Evolutionary conservation across 805 yeast species (phyloP), one percentile per base, ranked within the genome.

Genomic region (Danielozyma ontarioensis): DNA sequence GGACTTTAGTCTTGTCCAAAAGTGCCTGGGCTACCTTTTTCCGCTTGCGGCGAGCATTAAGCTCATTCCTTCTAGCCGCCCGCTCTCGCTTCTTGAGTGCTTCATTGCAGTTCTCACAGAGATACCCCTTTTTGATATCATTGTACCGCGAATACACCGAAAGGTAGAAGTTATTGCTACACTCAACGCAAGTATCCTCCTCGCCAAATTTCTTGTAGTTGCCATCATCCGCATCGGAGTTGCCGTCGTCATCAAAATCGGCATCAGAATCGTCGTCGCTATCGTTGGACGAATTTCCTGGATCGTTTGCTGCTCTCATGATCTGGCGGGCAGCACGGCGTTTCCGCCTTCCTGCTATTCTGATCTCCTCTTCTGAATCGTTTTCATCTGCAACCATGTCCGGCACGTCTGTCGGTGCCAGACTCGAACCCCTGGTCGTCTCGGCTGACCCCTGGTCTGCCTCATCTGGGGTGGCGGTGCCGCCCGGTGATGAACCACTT

Each of bases 1-100:
- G 68, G 23, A 73, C 76, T 15, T 76, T 78, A 36, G 76, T 72
- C 48, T 78, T 73, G 48, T 93, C 89, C 32, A 93, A 64, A 28
- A 93, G 67, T 3, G 96, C 94, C 35, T 80, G 83, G 1, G 97
- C 96, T 29, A 82, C 64, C 59, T 77, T 78, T 62, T 83, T 84
- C 37, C 95, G 73, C 45, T 75, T 74, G 52, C 83, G 83, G 33
- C 93, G 68, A 13, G 84, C 85, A 33, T 73, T 72, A 15, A 78
- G 50, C 55, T 79, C 81, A 45, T 72, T 75, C 41, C 66, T 64
- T 42, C 67, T 68, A 32, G 69, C 62, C 36, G 62, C 58, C 37
- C 62, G 56, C 56, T 70, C 76, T 46, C 64, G 57, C 46, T 52
- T 58, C 46, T 59, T 55, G 33, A 60, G 44, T 22, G 37, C 39